Evolutionary conservation across 2,329 filamentous ascomycete genomes (phyloP), one percentile per base, ranked within the genome.

Genomic region (Fusarium dlaminii): DNA sequence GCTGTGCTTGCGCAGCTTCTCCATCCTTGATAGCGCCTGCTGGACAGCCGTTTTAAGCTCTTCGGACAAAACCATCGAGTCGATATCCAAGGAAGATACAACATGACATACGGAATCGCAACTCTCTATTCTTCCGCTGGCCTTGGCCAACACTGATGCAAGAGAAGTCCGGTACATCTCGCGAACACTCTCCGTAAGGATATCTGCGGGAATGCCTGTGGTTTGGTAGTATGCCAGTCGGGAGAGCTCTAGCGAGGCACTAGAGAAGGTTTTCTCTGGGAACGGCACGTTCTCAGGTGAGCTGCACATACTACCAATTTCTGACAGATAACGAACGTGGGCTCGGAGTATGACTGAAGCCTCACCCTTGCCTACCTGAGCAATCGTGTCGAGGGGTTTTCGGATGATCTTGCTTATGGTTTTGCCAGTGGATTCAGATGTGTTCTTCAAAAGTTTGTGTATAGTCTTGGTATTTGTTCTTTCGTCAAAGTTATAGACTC

Each of bases 391-490:
- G n/a, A 87, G 79, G 8, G 85, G 87, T 24, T 85, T 79, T 63
- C 84, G 81, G 39, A 90, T 81, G 34, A 87, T 81, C 34, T 84
- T 81, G 40, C 91, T 81, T n/a, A 88, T 82, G 22, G 82, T 81
- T 63, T 89, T 86, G 29, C 91, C 85, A 39, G 91, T 89, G 27
- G 87, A 81, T 8, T 86, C 82, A 30, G 89, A 88, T 14, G 90
- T 88, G 48, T 88, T 87, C 59, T 90, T 87, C 9, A 97, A 83
- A 5, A 96, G 86, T 71, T 89, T 92, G 76, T 97, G 94, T 3
- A 98, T 85, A 0, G 94, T 96, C 83, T 96, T 97, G 5, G 92
- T 93, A 80, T 93, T 96, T 2, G 95, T 97, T 65, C 93, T 87
- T 72, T 93, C 91, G 79, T 98, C 96, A 78, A 98, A 96, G 79